Evolutionary conservation across 495 filamentous ascomycete genomes (phyloP).

Genomic region (Bathelium albidoporum): DNA sequence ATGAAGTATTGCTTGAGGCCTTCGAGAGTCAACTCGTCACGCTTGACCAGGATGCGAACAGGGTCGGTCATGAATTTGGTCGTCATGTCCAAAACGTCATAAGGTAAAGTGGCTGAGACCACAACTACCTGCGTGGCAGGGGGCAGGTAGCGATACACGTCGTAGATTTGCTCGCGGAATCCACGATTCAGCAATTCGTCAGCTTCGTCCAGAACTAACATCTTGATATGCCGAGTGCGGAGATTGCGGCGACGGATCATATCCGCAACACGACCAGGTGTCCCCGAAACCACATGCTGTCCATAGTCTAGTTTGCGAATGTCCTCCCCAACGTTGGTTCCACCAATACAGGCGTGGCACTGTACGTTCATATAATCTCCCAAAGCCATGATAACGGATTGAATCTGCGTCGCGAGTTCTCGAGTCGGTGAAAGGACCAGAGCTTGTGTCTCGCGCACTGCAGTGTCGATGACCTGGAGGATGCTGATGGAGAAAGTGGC

Average conservation of each 20-base stretch:
- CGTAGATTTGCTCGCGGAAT: constrained; percentile 99
- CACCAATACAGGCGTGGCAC: constrained; percentile 97
- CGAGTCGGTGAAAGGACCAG: constrained; percentile 96
- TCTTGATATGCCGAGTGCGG: constrained; percentile 92
- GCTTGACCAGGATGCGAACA: constrained; percentile 97
- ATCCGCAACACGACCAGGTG: constrained; percentile 90
- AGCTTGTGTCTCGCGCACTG: constrained; percentile 78
- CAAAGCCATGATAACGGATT: constrained; percentile 92
- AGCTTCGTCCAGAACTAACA: constrained; percentile 96
- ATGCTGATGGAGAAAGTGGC: constrained; percentile 97
- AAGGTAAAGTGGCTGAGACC: constrained; percentile 90
- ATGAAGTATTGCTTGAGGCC: constrained; percentile 99
- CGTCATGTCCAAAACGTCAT: constrained; percentile 98
- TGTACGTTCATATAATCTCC: constrained; percentile 99
- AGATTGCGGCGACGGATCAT: constrained; percentile 97
- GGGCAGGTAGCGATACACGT: constrained; percentile 93
- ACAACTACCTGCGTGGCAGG: constrained; percentile 96
- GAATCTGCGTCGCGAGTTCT: constrained; percentile 96
- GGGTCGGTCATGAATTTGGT: constrained; percentile 99
- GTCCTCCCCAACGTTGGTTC: constrained; percentile 94
- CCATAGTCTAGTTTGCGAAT: constrained; percentile 95
- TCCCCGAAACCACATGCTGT: constrained; percentile 93
- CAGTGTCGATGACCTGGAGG: constrained; percentile 62
- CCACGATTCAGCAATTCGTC: constrained; percentile 84
- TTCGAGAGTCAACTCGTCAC: constrained; percentile 96